These are phyloP conservation scores for Chenopodium suecicum DNA, from an alignment of 148 eudicot species.

Conservation along the genomic window DNA sequence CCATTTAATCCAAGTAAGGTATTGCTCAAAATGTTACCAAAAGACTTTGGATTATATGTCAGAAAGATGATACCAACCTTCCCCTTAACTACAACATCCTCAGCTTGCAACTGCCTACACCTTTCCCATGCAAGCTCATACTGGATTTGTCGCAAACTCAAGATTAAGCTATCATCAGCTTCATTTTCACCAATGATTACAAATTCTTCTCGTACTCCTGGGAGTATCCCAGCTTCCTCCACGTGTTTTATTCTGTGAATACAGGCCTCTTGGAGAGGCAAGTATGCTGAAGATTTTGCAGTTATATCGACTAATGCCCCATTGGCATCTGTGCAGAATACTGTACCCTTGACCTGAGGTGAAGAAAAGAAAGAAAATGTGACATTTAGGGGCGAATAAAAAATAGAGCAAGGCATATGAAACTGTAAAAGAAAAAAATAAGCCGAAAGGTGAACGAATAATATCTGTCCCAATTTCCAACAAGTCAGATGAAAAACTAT, in stretches of 20 bases:
- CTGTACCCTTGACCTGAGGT: constrained; percentile 80
- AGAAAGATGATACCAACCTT: constrained; percentile 46
- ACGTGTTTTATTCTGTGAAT: constrained; percentile 67
- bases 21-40: neutral
- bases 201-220: constrained; percentile 75
- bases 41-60: neutral
- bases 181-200: constrained; percentile 76
- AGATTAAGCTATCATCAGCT: constrained; percentile 75
- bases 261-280: constrained; percentile 79
- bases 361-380: constrained; percentile 17
- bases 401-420: neutral
- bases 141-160: constrained; percentile 71
- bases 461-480: neutral
- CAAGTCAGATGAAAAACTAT: neutral
- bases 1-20: neutral
- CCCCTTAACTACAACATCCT: constrained; percentile 86
- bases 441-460: neutral
- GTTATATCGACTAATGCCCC: constrained; percentile 87
- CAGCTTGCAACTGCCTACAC: constrained; percentile 93
- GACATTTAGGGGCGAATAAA: neutral
- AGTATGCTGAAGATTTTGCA: constrained; percentile 87
- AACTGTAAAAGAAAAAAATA: neutral
- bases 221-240: constrained; percentile 77
- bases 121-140: constrained; percentile 95
- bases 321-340: constrained; percentile 54